Conservation (phyloP, 345 rosid species). For the Pugionium cornutum region DNA sequence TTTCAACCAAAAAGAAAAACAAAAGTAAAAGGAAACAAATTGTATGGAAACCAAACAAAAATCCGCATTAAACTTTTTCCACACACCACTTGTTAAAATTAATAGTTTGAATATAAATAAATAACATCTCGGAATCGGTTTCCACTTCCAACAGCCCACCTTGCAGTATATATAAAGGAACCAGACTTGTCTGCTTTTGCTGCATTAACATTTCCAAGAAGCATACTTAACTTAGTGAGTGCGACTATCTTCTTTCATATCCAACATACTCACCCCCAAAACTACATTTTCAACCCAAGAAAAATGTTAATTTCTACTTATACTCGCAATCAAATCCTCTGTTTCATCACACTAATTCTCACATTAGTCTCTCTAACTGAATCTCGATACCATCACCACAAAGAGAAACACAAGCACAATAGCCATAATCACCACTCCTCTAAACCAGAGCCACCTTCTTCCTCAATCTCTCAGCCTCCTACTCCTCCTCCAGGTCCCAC, state of each 20-base stretch:
- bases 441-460: constrained; percentile 35
- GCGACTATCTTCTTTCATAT: constrained; percentile 34
- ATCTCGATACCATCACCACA: constrained; percentile 53
- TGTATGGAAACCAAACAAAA: background rate
- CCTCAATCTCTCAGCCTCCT: constrained; percentile 40
- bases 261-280: constrained; percentile 21
- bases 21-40: background rate
- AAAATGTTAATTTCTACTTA: constrained; percentile 41
- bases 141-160: constrained; percentile 38
- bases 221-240: constrained; percentile 35
- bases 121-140: constrained; percentile 25
- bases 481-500: constrained; percentile 45
- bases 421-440: constrained; percentile 42
- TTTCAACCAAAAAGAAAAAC: background rate
- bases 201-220: constrained; percentile 43
- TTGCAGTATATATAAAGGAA: constrained; percentile 41
- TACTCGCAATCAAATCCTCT: constrained; percentile 27
- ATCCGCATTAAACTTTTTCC: constrained; percentile 9
- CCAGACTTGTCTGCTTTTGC: constrained; percentile 40
- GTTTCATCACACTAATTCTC: constrained; percentile 38
- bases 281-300: background rate
- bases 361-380: constrained; percentile 41
- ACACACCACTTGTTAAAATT: constrained; percentile 32
- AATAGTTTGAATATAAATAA: constrained; percentile 3
- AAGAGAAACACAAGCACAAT: constrained; percentile 45